Evolutionary conservation across 148 eudicot genomes (phyloP).

Genomic region (Nepenthes mirabilis): DNA sequence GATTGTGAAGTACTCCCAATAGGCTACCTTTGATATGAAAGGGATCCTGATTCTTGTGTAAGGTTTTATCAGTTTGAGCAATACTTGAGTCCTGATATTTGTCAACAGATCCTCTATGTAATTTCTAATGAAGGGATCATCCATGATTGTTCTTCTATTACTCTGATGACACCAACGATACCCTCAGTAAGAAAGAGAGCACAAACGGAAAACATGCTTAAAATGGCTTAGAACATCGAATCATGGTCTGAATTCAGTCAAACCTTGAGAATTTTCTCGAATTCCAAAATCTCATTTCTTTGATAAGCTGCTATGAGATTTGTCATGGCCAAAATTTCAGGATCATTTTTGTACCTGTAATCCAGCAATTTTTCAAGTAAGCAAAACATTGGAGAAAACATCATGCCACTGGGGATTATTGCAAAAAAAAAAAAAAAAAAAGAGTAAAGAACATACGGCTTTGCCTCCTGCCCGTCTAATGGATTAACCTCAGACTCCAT

Average conservation of each 20-base stretch:
- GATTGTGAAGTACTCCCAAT: not conserved
- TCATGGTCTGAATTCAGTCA: not conserved
- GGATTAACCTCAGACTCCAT: conserved; percentile 97
- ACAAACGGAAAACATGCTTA: not conserved
- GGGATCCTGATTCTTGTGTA: conserved; percentile 96
- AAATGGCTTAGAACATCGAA: not conserved
- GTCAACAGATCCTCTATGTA: conserved; percentile 91
- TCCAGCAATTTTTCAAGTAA: conserved; percentile 1
- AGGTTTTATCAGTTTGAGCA: conserved; percentile 96
- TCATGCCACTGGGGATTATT: not conserved
- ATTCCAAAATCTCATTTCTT: conserved; percentile 85
- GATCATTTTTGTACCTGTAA: conserved; percentile 87
- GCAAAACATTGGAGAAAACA: conserved; percentile 1
- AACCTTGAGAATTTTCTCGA: conserved; percentile 94
- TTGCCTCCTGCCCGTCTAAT: conserved; percentile 99
- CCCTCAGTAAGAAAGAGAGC: not conserved
- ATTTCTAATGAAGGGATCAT: conserved; percentile 87
- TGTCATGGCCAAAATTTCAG: conserved; percentile 95
- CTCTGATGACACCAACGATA: conserved; percentile 28
- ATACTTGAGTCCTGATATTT: conserved; percentile 89
- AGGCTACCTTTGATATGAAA: conserved; percentile 75
- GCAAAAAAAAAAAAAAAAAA: not conserved
- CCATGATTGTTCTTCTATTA: conserved; percentile 93
- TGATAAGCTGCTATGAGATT: conserved; percentile 93
- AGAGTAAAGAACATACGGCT: conserved; percentile 50